Evolutionary conservation across 345 rosid species (phyloP).

Genomic region (Citrus maxima): DNA sequence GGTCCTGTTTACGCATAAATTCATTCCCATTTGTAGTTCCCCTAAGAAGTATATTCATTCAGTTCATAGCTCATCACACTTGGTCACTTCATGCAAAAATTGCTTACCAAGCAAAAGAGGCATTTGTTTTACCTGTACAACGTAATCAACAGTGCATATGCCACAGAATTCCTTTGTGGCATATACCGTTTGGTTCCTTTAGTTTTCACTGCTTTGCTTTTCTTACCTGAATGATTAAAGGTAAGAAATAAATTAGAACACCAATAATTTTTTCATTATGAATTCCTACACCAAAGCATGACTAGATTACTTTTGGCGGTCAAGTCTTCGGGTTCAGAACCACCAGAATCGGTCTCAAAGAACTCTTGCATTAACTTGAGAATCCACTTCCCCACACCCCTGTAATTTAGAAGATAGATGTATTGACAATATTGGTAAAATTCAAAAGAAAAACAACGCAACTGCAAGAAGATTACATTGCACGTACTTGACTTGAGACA

Average conservation of each 20-base stretch:
- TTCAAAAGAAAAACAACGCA: background rate
- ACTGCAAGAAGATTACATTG: background rate
- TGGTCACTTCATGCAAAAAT: background rate
- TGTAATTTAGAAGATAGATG: conserved; percentile 4
- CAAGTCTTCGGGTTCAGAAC: conserved; percentile 57
- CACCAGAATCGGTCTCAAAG: conserved; percentile 40
- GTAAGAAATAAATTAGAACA: background rate
- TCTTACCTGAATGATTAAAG: conserved; percentile 40
- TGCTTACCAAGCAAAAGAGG: background rate
- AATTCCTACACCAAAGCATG: background rate
- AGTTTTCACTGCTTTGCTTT: conserved; percentile 36
- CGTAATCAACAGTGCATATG: conserved; percentile 78
- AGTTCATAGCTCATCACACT: conserved; percentile 4
- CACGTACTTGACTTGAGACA: conserved; percentile 69
- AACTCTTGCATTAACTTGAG: conserved; percentile 61
- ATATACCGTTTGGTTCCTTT: conserved; percentile 54
- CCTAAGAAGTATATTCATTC: conserved; percentile 34
- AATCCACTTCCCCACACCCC: conserved; percentile 96
- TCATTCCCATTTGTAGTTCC: conserved; percentile 59
- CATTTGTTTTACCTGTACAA: conserved; percentile 54
- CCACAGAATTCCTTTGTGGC: conserved; percentile 80
- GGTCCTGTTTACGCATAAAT: conserved; percentile 79
- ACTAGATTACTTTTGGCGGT: conserved; percentile 34
- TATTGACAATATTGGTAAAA: background rate
- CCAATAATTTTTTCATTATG: background rate